Evolutionary conservation across 306 rosid genomes (phyloP).

Genomic region (Lithocarpus polystachyus): DNA sequence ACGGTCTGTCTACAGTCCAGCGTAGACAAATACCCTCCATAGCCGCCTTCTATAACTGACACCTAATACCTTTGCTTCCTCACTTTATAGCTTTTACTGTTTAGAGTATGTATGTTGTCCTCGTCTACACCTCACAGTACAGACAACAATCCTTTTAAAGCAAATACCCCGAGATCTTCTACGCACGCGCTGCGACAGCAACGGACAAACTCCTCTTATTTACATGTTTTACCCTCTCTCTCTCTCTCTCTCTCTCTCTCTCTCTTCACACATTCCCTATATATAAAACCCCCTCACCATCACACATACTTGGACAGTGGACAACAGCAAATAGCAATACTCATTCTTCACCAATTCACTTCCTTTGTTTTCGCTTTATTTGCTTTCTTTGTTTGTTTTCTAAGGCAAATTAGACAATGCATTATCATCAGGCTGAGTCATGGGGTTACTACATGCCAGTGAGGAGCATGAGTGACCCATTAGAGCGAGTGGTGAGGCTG

Average conservation of each 20-base stretch:
- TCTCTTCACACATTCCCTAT: not conserved
- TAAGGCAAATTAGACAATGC: conserved; percentile 29
- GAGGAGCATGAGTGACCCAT: conserved; percentile 43
- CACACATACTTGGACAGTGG: not conserved
- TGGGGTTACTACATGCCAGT: conserved; percentile 55
- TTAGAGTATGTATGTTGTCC: conserved; percentile 3
- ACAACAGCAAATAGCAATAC: not conserved
- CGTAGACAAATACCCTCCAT: conserved; percentile 15
- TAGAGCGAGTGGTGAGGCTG: conserved; percentile 67
- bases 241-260: too few species aligned
- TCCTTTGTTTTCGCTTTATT: not conserved
- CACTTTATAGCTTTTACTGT: not conserved
- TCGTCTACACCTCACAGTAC: conserved; percentile 19
- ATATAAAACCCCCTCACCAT: conserved; percentile 15
- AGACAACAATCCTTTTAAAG: conserved; percentile 39
- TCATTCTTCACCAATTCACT: not conserved
- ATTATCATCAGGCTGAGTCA: conserved; percentile 52
- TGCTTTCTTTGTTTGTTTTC: too few species aligned
- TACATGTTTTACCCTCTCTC: conserved; percentile 16
- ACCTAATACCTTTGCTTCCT: conserved; percentile 10
- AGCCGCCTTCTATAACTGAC: conserved; percentile 29
- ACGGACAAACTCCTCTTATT: conserved; percentile 37
- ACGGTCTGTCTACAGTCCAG: not conserved
- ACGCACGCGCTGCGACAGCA: conserved; percentile 56
- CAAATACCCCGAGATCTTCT: conserved; percentile 20